Base-by-base conservation (phyloP, 2,329 filamentous ascomycete species). In the Teratosphaeria nubilosa region DNA sequence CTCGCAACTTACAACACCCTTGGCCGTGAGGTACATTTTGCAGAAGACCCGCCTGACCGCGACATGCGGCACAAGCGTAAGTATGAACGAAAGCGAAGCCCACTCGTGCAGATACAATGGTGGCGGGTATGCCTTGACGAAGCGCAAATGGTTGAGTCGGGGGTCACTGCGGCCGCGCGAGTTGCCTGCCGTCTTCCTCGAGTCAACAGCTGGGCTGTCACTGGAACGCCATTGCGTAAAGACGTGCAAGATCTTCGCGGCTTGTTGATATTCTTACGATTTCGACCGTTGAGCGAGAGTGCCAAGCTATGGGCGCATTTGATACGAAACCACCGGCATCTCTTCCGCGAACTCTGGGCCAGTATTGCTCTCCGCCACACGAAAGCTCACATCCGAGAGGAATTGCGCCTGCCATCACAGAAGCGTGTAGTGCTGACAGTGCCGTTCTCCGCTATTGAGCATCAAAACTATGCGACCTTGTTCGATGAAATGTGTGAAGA, bases 141-240 rank as follows among this genome's bases (percentile, higher is more conserved):
- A 86, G 76, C 92, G 0, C 94, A 99, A 68, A 95, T 96, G 87
- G 85, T 97, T 50, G 92, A 97, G 70, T 92, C 84, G 63, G 90
- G 91, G 34, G 85, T 95, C 3, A 91, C 85, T 65, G 86, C 90
- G 64, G 89, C 92, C 30, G 91, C 94, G 1, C 83, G 80, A 53
- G 85, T 96, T 14, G 91, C 91, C 37, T 83, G 85, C 48, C 77
- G 87, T 27, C 86, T 99, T 60, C 91, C 92, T 51, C 82, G 94
- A 30, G 75, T 88, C 62, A 91, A 96, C 73, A 86, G 90, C 1
- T 97, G 94, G 94, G 91, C 87, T 14, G 85, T 99, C 48, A 92
- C 90, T 0, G 94, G 90, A 50, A 99, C 94, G 0, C 94, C 94
- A 0, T 80, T 97, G 41, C 87, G 88, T 63, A 89, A 90, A 63